Percentiles rank a stretch among this genome's conserved stretches.
These are phyloP conservation scores for Laetiporus sulphureus DNA, from an alignment of 1,284 basidiomycete species.

Conservation along the genomic window DNA sequence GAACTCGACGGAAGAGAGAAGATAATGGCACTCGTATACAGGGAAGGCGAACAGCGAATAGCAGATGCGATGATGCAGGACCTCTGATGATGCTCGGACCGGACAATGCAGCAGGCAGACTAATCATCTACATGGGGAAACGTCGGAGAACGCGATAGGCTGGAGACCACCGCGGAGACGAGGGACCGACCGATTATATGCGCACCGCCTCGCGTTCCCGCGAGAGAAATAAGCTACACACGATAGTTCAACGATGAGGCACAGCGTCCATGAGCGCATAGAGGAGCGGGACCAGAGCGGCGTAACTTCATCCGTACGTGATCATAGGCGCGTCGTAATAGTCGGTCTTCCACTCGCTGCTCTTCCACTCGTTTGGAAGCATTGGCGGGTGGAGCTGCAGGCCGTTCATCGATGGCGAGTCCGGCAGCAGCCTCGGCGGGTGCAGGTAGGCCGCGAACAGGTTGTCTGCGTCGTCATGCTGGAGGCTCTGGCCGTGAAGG, in stretches of 20 bases:
- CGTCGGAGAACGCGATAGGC: constrained; percentile 14
- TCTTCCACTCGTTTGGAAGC: constrained; percentile 30
- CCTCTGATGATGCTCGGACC: constrained; percentile 15
- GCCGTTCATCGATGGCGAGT: constrained; percentile 27
- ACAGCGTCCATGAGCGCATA: neutral
- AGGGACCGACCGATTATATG: neutral
- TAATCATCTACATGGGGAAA: constrained; percentile 14
- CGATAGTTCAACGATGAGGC: neutral
- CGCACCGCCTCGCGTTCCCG: constrained; percentile 7
- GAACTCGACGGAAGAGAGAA: constrained; percentile 7
- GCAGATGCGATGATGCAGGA: constrained; percentile 12
- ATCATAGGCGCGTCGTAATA: constrained; percentile 25
- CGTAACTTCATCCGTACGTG: constrained; percentile 17
- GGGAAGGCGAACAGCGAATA: constrained; percentile 5
- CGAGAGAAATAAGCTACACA: constrained; percentile 1
- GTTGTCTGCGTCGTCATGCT: constrained; percentile 33
- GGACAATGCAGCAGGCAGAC: constrained; percentile 5
- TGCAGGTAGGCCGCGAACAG: constrained; percentile 50
- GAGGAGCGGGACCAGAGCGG: too few species aligned
- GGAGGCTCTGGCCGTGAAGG: constrained; percentile 38
- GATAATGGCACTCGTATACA: constrained; percentile 4
- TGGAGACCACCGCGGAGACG: constrained; percentile 7
- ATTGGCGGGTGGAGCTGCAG: constrained; percentile 35
- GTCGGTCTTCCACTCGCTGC: constrained; percentile 17
- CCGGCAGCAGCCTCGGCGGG: constrained; percentile 46